Evolutionary conservation across 1,284 basidiomycete genomes (phyloP).

Genomic region (Apiotrichum porosum): DNA sequence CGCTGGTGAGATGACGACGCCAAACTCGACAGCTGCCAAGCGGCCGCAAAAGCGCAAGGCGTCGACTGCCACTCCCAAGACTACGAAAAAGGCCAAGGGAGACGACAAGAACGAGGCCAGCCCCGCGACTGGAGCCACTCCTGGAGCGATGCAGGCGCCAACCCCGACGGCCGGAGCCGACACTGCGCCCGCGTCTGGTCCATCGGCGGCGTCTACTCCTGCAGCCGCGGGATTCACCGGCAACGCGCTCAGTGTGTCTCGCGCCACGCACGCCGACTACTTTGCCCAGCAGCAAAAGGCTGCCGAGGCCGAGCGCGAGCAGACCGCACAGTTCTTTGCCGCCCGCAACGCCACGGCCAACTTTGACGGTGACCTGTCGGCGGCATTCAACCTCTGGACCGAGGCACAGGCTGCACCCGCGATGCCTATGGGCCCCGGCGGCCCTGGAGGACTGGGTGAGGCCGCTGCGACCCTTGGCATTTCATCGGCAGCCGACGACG

Average conservation of each 20-base stretch:
- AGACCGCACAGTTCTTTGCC: conserved; percentile 10
- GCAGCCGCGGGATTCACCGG: conserved; percentile 12
- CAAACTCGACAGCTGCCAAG: neutral
- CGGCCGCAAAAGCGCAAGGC: conserved; percentile 13
- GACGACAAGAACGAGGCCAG: conserved; percentile 2
- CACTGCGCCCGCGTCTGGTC: neutral
- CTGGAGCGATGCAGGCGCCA: neutral
- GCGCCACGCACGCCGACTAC: conserved; percentile 16
- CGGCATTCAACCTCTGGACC: conserved; percentile 13
- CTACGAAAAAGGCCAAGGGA: conserved; percentile 11
- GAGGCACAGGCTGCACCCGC: conserved; percentile 2
- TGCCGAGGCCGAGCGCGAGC: conserved; percentile 9
- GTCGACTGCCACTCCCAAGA: conserved; percentile 12
- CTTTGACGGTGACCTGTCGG: conserved; percentile 13
- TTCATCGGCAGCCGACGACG: conserved; percentile 10
- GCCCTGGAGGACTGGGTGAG: neutral
- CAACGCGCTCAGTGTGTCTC: conserved; percentile 8
- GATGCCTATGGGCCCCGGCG: neutral
- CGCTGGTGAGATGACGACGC: neutral
- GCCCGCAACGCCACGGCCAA: neutral
- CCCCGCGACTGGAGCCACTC: neutral
- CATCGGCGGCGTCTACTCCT: conserved; percentile 5
- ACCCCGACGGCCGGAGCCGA: conserved; percentile 2
- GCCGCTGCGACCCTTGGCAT: neutral
- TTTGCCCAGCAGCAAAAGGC: conserved; percentile 19